A percentile compares a stretch with the other conserved stretches of the same genome.
These are phyloP conservation scores for Fusarium sp. DNA, from an alignment of 2,329 filamentous ascomycete species.

Conservation along the genomic window DNA sequence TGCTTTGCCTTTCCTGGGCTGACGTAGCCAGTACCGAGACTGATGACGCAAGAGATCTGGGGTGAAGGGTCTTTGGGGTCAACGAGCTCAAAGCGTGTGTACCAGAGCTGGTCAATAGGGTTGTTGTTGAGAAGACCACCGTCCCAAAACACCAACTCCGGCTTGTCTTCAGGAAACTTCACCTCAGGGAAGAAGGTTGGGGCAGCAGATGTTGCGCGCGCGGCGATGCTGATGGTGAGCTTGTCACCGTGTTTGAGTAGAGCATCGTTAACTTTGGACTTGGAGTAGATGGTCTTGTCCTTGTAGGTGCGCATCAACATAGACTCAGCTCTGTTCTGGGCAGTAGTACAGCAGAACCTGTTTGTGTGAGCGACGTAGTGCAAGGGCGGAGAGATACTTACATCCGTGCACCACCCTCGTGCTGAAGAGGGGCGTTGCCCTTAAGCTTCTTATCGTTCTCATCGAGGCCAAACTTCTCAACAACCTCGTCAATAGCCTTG, in stretches of 20 bases:
- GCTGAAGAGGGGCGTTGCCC: slow-evolving; percentile 24
- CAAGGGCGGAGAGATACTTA: not conserved
- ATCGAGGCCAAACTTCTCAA: slow-evolving; percentile 22
- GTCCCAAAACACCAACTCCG: slow-evolving; percentile 25
- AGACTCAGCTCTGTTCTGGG: slow-evolving; percentile 30
- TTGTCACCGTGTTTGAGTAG: slow-evolving; percentile 5
- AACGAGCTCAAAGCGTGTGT: slow-evolving; percentile 30
- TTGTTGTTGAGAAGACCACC: slow-evolving; percentile 35
- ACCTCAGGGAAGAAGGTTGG: slow-evolving; percentile 34
- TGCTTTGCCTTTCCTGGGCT: not conserved
- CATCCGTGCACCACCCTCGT: slow-evolving; percentile 9
- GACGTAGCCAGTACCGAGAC: slow-evolving; percentile 22
- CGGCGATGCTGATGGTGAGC: slow-evolving; percentile 31
- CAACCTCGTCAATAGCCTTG: slow-evolving; percentile 24
- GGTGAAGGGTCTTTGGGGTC: not conserved
- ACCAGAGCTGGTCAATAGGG: slow-evolving; percentile 34
- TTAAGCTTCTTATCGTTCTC: slow-evolving; percentile 24
- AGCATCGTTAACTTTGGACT: slow-evolving; percentile 22
- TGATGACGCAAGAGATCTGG: slow-evolving; percentile 19
- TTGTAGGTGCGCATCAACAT: slow-evolving; percentile 25
- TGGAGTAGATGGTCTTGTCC: slow-evolving; percentile 5
- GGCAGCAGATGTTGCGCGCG: slow-evolving; percentile 29
- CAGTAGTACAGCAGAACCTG: slow-evolving; percentile 16
- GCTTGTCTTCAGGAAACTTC: not conserved
- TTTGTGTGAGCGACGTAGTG: not conserved